These are phyloP conservation scores for Sugiyamaella lignohabitans DNA, from an alignment of 805 yeast species.

Conservation along the genomic window DNA sequence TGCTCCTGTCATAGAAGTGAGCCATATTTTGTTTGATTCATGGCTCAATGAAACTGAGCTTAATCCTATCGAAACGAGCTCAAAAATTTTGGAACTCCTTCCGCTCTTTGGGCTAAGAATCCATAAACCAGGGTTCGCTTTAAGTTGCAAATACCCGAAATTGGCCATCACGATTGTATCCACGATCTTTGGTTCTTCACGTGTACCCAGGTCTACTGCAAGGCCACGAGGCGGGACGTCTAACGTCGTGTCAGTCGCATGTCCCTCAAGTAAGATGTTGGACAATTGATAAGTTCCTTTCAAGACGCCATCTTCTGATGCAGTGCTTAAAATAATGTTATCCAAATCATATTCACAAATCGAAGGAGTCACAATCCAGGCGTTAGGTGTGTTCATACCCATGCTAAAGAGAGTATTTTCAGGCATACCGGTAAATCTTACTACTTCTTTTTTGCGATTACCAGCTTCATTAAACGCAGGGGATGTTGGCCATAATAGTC, in stretches of 20 bases:
- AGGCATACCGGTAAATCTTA: conserved; percentile 45
- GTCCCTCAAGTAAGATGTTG: conserved; percentile 63
- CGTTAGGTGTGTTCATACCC: conserved; percentile 53
- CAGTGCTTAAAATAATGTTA: conserved; percentile 44
- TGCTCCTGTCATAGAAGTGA: conserved; percentile 43
- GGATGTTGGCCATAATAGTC: conserved; percentile 37
- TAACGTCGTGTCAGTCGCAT: conserved; percentile 42
- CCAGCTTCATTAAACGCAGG: conserved; percentile 31
- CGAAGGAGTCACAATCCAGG: conserved; percentile 61
- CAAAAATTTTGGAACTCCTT: conserved; percentile 38
- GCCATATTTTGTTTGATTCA: conserved; percentile 17
- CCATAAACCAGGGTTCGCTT: conserved; percentile 68
- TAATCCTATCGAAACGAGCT: conserved; percentile 21
- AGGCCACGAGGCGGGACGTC: conserved; percentile 47
- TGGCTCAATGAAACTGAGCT: neutral
- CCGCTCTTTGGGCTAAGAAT: conserved; percentile 42
- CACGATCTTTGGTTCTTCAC: conserved; percentile 25
- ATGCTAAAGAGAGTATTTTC: conserved; percentile 45
- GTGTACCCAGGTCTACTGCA: conserved; percentile 37
- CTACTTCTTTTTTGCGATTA: conserved; percentile 23
- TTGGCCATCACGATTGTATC: conserved; percentile 74
- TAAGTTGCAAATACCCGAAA: conserved; percentile 77
- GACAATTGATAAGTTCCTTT: conserved; percentile 46
- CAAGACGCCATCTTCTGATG: conserved; percentile 29
- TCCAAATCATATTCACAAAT: conserved; percentile 55